Evolutionary conservation across 2,329 filamentous ascomycete genomes (phyloP).

Genomic region (Epichloe gansuensis): DNA sequence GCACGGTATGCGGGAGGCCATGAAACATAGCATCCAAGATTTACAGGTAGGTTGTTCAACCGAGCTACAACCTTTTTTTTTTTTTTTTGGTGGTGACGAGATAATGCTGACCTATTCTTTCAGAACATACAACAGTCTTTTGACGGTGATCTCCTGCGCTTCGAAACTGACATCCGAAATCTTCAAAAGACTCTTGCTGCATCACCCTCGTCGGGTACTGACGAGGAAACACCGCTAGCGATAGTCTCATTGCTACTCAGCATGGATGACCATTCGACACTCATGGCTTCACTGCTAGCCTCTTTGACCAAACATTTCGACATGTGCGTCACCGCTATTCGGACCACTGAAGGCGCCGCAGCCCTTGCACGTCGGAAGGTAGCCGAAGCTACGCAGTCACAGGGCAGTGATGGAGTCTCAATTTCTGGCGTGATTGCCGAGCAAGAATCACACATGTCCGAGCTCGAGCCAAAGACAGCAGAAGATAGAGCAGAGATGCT

Average conservation of each 20-base stretch:
- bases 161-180: slow-evolving; percentile 60
- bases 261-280: slow-evolving; percentile 63
- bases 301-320: slow-evolving; percentile 84
- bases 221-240: slow-evolving; percentile 28
- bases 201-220: slow-evolving; percentile 20
- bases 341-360: slow-evolving; percentile 74
- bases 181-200: slow-evolving; percentile 47
- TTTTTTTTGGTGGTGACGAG: no score
- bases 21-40: slow-evolving; percentile 60
- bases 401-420: slow-evolving; percentile 37
- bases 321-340: slow-evolving; percentile 80
- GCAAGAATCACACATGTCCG: slow-evolving; percentile 36
- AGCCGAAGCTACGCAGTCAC: slow-evolving; percentile 47
- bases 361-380: slow-evolving; percentile 56
- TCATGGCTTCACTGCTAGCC: slow-evolving; percentile 70
- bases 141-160: slow-evolving; percentile 60
- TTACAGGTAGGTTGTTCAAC: slow-evolving; percentile 41
- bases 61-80: not conserved
- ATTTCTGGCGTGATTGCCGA: slow-evolving; percentile 55
- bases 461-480: slow-evolving; percentile 58
- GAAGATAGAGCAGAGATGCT: slow-evolving; percentile 76
- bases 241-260: slow-evolving; percentile 40
- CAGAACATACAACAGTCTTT: slow-evolving; percentile 58
- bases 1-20: slow-evolving; percentile 48
- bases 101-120: not conserved